Conservation (phyloP, 2,329 filamentous ascomycete species). For the Paecilomyces sp. region DNA sequence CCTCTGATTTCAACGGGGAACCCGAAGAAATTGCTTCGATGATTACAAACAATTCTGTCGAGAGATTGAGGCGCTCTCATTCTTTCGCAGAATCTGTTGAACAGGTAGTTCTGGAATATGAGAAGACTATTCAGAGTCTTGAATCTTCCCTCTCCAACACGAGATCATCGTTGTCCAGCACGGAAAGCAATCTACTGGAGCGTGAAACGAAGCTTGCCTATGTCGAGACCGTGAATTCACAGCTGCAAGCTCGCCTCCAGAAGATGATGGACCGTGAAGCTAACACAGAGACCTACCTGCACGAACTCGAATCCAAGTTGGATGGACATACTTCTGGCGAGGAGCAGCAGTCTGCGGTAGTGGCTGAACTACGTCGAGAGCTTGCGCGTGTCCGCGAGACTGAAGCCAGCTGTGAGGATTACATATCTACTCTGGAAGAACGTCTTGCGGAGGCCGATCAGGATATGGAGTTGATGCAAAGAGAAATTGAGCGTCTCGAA, state of each 20-base stretch:
- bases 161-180: slow-evolving; percentile 70
- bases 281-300: slow-evolving; percentile 86
- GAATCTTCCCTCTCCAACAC: slow-evolving; percentile 89
- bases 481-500: slow-evolving; percentile 88
- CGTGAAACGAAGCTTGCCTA: slow-evolving; percentile 92
- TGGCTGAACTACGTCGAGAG: slow-evolving; percentile 84
- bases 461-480: slow-evolving; percentile 92
- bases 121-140: slow-evolving; percentile 93
- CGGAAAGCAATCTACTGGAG: slow-evolving; percentile 81
- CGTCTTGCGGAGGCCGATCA: slow-evolving; percentile 92
- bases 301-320: slow-evolving; percentile 82
- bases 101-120: slow-evolving; percentile 92
- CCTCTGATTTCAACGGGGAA: slow-evolving; percentile 55
- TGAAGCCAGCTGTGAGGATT: slow-evolving; percentile 85
- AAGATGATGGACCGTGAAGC: slow-evolving; percentile 88
- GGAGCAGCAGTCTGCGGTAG: slow-evolving; percentile 81
- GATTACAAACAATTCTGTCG: slow-evolving; percentile 69
- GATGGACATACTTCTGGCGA: slow-evolving; percentile 87
- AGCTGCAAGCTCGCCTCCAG: slow-evolving; percentile 82
- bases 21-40: slow-evolving; percentile 45
- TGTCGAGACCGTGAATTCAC: slow-evolving; percentile 81
- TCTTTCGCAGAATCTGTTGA: slow-evolving; percentile 95
- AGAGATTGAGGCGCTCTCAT: slow-evolving; percentile 87
- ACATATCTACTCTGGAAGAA: slow-evolving; percentile 94
- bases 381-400: slow-evolving; percentile 81